Percentiles rank a stretch among this genome's conserved stretches.
Conservation (phyloP, 768 basidiomycete genomes). For the Suillus placidus region DNA sequence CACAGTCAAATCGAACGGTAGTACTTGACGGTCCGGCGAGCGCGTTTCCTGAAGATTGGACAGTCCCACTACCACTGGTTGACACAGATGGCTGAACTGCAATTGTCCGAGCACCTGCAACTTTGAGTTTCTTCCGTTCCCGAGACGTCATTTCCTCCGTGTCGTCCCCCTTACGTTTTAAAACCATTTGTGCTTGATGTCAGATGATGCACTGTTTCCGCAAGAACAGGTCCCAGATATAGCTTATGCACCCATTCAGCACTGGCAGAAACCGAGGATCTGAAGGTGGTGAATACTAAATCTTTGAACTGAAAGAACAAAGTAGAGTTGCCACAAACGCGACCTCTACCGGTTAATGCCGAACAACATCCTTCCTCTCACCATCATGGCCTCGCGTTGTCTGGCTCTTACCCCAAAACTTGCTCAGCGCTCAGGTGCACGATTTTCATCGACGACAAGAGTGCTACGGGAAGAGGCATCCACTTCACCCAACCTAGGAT, state of each 20-base stretch:
- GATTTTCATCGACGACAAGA: conserved; percentile 48
- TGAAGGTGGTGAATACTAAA: conserved; percentile 11
- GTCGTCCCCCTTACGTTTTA: conserved; percentile 44
- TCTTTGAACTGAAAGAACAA: background rate
- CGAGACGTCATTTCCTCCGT: conserved; percentile 37
- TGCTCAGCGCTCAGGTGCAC: conserved; percentile 24
- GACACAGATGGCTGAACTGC: conserved; percentile 50
- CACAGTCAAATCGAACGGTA: conserved; percentile 43
- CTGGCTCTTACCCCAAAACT: conserved; percentile 23
- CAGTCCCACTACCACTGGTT: conserved; percentile 13
- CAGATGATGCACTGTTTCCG: conserved; percentile 36
- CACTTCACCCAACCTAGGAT: conserved; percentile 52
- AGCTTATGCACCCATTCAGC: conserved; percentile 16
- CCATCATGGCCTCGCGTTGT: conserved; percentile 33
- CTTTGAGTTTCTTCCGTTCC: conserved; percentile 72
- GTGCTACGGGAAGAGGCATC: conserved; percentile 45
- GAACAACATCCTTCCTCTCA: conserved; percentile 14
- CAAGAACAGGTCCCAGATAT: conserved; percentile 18
- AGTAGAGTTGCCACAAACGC: conserved; percentile 6
- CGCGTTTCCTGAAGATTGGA: conserved; percentile 27
- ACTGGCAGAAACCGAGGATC: conserved; percentile 20
- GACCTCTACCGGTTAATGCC: conserved; percentile 26
- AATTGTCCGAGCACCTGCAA: conserved; percentile 66
- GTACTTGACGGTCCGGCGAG: conserved; percentile 46
- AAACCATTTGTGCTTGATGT: conserved; percentile 34